Conservation (phyloP, 2,329 filamentous ascomycete genomes). For the Cladosporium sphaerospermum region DNA sequence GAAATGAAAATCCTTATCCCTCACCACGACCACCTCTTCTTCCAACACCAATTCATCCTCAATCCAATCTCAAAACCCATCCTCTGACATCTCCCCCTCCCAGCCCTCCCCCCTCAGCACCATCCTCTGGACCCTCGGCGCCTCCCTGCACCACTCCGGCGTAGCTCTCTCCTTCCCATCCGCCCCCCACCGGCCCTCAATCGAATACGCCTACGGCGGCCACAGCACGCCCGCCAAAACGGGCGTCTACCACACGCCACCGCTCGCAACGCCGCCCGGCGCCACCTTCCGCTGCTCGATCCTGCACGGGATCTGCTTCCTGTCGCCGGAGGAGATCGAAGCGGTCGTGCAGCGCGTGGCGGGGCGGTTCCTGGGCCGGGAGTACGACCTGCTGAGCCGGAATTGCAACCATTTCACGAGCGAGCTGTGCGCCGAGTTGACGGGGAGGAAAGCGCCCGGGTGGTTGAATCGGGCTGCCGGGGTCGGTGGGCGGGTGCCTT, state of each 20-base stretch:
- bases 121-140: slow-evolving; percentile 69
- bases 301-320: slow-evolving; percentile 72
- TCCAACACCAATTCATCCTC: not conserved
- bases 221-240: slow-evolving; percentile 65
- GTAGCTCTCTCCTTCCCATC: slow-evolving; percentile 64
- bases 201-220: slow-evolving; percentile 80
- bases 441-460: slow-evolving; percentile 59
- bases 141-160: slow-evolving; percentile 73
- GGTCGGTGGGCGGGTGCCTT: slow-evolving; percentile 74
- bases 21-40: too few species aligned
- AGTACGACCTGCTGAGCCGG: slow-evolving; percentile 73
- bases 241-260: slow-evolving; percentile 74
- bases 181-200: slow-evolving; percentile 20
- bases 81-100: slow-evolving; percentile 11
- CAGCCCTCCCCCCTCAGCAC: slow-evolving; percentile 70
- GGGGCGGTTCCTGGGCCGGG: slow-evolving; percentile 65
- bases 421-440: slow-evolving; percentile 67
- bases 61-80: not conserved
- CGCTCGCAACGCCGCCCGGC: slow-evolving; percentile 65
- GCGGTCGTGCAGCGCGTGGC: slow-evolving; percentile 58
- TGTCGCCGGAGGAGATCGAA: slow-evolving; percentile 63
- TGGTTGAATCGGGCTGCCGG: slow-evolving; percentile 83
- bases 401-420: slow-evolving; percentile 90
- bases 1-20: too few species aligned
- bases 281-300: slow-evolving; percentile 70